Evolutionary conservation across 2,329 filamentous ascomycete genomes (phyloP).

Genomic region (Exophiala oligosperma): DNA sequence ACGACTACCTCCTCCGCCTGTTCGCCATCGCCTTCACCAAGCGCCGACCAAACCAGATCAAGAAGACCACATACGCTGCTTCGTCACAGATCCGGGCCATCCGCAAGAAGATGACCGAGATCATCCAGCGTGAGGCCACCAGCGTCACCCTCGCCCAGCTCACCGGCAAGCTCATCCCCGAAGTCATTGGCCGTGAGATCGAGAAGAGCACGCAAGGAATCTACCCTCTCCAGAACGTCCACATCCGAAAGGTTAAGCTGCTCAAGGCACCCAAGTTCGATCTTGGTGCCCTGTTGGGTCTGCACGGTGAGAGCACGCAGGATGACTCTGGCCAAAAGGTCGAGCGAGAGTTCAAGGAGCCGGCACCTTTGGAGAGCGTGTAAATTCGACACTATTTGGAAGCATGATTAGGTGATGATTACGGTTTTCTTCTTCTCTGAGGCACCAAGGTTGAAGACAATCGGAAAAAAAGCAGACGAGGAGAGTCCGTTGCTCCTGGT

Average conservation of each 20-base stretch:
- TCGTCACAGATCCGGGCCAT: constrained; percentile 97
- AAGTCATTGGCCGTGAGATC: constrained; percentile 99
- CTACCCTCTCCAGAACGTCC: constrained; percentile 99
- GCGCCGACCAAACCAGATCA: constrained; percentile 98
- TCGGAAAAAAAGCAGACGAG: not conserved
- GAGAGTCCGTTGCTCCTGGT: not conserved
- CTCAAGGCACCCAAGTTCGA: constrained; percentile 99
- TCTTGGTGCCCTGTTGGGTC: constrained; percentile 89
- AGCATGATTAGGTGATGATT: not conserved
- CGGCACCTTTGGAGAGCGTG: constrained; percentile 84
- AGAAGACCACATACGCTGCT: constrained; percentile 99
- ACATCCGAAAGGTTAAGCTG: constrained; percentile 99
- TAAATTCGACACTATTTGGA: constrained; percentile 52
- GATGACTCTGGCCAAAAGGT: constrained; percentile 98
- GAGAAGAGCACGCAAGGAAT: constrained; percentile 99
- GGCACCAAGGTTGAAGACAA: not conserved
- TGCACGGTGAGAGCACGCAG: constrained; percentile 95
- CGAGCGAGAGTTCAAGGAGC: constrained; percentile 99
- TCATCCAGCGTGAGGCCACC: constrained; percentile 93
- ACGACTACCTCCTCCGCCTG: constrained; percentile 98
- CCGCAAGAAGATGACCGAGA: constrained; percentile 99
- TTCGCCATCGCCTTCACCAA: constrained; percentile 99
- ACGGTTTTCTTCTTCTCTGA: too few species aligned
- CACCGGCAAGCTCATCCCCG: constrained; percentile 97
- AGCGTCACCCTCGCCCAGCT: constrained; percentile 95